These are phyloP conservation scores for Dictyostelium gargantuum DNA, from an alignment of 208 protist species.

Conservation along the genomic window DNA sequence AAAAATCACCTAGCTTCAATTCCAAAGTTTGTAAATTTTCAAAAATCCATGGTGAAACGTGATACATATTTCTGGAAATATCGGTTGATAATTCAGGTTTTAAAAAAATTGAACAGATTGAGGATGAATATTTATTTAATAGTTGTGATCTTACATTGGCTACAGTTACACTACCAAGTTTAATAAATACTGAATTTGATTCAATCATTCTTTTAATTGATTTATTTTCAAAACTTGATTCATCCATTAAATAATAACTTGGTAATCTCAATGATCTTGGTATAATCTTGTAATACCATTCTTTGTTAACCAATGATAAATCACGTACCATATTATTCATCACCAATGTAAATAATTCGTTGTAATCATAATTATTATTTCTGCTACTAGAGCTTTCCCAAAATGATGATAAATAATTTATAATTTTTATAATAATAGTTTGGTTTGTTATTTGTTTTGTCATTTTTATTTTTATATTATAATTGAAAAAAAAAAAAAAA, in stretches of 20 bases:
- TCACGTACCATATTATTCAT: background rate
- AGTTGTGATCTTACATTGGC: background rate
- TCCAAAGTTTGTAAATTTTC: background rate
- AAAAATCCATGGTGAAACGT: background rate
- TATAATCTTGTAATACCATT: background rate
- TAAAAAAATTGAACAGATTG: background rate
- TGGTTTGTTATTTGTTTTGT: background rate
- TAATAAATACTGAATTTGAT: background rate
- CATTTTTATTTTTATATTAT: no score
- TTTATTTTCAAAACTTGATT: background rate
- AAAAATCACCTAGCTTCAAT: background rate
- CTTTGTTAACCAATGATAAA: background rate
- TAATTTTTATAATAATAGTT: background rate
- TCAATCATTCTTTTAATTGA: background rate
- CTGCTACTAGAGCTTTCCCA: background rate
- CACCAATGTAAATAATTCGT: background rate
- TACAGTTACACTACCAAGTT: background rate
- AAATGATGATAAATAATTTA: slow-evolving; percentile 6
- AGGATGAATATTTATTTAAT: background rate
- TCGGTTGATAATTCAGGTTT: background rate
- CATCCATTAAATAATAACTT: background rate
- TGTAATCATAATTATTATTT: background rate
- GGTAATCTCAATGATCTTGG: background rate
- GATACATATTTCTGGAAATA: background rate
- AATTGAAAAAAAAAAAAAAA: no score